These are phyloP conservation scores for Pleurotus giganteus DNA, from an alignment of 768 basidiomycete species.

Conservation along the genomic window DNA sequence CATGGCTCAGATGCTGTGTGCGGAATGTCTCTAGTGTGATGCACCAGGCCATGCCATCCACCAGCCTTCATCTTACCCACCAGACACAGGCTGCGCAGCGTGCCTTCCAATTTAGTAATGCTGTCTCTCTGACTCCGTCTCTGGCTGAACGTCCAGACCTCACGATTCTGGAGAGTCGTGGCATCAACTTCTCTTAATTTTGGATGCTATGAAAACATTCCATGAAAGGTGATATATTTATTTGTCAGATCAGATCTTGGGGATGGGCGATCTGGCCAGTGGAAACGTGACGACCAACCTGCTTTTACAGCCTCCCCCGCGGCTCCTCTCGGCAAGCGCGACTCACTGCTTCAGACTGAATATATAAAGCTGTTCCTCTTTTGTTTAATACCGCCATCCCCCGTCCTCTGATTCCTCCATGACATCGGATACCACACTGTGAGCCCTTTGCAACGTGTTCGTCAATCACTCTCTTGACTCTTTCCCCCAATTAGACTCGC, in stretches of 20 bases:
- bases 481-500: background rate
- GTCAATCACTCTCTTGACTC: background rate
- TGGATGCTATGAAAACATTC: background rate
- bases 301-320: constrained; percentile 6
- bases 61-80: too few species aligned
- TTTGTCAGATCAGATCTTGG: background rate
- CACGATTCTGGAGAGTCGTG: background rate
- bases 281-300: background rate
- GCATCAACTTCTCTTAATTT: background rate
- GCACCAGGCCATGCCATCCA: background rate
- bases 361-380: constrained; percentile 6
- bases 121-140: background rate
- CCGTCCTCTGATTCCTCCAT: background rate
- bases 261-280: background rate
- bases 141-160: background rate
- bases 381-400: background rate
- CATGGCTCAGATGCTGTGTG: background rate
- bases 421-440: background rate
- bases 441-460: background rate
- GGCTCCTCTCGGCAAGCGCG: constrained; percentile 1
- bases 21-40: background rate
- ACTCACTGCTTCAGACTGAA: constrained; percentile 1
- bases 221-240: background rate
- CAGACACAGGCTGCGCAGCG: background rate
- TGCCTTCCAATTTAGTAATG: background rate